A percentile compares a stretch with the other conserved stretches of the same genome.
phyloP scores from a whole-genome alignment of 176 grass and related monocot genomes.

The Zoysia pacifica region DNA sequence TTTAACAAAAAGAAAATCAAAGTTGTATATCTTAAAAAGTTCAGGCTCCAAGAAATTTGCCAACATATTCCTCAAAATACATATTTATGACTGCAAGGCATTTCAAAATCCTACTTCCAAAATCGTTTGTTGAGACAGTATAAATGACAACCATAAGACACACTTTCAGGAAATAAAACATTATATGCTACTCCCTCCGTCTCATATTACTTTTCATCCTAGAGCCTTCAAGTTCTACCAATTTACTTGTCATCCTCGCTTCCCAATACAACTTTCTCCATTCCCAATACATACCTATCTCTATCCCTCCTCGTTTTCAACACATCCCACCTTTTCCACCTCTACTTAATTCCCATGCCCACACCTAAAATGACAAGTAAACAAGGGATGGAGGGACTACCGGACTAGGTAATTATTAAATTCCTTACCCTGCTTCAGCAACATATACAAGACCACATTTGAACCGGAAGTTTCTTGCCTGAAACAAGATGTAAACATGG shows the following conservation, averaged over 20 bases:
- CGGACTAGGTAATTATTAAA: constrained; percentile 23
- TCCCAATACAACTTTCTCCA: no score
- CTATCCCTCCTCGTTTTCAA: no score
- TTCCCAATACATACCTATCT: no score
- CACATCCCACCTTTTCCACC: no score
- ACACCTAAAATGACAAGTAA: no score
- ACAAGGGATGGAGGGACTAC: neutral
- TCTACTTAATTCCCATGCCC: no score
- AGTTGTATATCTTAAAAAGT: neutral
- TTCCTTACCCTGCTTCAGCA: constrained; percentile 88
- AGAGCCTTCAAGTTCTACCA: no score
- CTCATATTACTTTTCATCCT: no score
- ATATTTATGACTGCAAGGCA: neutral
- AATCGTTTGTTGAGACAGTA: constrained; percentile 4
- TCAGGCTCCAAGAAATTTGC: neutral
- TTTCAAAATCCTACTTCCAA: constrained; percentile 10
- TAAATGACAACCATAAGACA: neutral
- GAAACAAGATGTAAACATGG: constrained; percentile 38
- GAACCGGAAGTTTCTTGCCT: constrained; percentile 98
- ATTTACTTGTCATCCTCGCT: no score
- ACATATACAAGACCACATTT: constrained; percentile 99
- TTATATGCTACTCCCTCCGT: no score
- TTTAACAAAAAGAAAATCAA: neutral
- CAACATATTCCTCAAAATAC: neutral
- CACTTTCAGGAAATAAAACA: neutral